Evolutionary conservation across 306 rosid genomes (phyloP), one percentile per base, ranked within the genome.

Genomic region (Cicer yamashitae): DNA sequence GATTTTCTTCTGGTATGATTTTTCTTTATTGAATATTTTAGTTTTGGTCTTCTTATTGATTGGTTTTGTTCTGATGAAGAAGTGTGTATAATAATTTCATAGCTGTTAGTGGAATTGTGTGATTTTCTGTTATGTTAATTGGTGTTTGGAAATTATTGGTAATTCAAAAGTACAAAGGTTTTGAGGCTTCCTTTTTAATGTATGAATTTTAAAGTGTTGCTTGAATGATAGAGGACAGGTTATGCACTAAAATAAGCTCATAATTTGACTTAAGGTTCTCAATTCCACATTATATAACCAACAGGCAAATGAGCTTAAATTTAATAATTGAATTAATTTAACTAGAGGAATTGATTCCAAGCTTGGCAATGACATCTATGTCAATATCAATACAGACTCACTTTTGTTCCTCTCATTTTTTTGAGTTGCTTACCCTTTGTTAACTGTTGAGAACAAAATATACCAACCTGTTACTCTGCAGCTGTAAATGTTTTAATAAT

Each of bases 1-100:
- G 82, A 53, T 84, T 85, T 73, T 84, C 91, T 67, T 80, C 92
- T 67, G 93, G 96, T 92, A 83, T 7, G 25, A 53, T 0, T 53
- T 52, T 14, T 6, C 37, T 14, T 13, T 50, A 50, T n/a, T 14
- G 20, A 14, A 51, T 51, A 6, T 53, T 15, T 15, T 17, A 15
- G 17, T 50, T 50, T 0, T 50, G 18, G 18, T n/a, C 20, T 50
- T 50, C 9, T n/a, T n/a, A 50, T 50, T 50, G 8, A 13, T 47
- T 48, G 53, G 43, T 59, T 59, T 10, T n/a, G 18, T 61, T 61
- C 45, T 51, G 56, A 51, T 51, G 2, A 51, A 14, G 57, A 6
- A n/a, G 5, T 30, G 6, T 30, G 37, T 51, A 51, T 51, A 51
- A 51, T 14, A 14, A 7, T 50, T 50, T 50, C 20, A 18, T 54